Evolutionary conservation across 208 protist genomes (phyloP).

Genomic region (Acanthamoeba triangularis): DNA sequence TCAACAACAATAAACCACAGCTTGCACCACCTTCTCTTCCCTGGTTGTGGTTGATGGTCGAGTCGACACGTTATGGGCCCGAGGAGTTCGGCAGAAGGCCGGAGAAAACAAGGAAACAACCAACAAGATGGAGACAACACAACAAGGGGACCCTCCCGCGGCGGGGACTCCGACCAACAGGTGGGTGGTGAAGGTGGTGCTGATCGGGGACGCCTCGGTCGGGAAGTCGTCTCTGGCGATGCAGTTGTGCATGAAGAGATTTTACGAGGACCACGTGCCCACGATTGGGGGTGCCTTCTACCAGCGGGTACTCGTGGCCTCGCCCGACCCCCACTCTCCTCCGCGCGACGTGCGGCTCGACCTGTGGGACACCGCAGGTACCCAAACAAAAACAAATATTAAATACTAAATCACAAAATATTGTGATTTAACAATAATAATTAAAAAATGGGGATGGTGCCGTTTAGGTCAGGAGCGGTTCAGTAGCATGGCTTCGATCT

Average conservation of each 20-base stretch:
- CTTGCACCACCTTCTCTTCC: too few species aligned
- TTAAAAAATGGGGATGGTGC: neutral
- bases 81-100: neutral
- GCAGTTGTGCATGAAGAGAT: neutral
- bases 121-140: neutral
- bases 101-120: neutral
- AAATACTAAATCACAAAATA: neutral
- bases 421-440: neutral
- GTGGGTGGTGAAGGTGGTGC: neutral
- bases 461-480: constrained; percentile 11
- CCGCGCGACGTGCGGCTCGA: neutral
- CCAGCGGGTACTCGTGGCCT: neutral
- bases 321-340: neutral
- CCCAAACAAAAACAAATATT: neutral
- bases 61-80: too few species aligned
- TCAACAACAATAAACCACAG: too few species aligned
- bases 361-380: constrained; percentile 23
- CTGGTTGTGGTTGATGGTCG: too few species aligned
- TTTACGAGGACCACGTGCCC: constrained; percentile 1
- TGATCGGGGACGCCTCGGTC: constrained; percentile 15
- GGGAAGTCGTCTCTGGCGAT: neutral
- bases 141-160: neutral
- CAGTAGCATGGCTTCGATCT: neutral
- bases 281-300: neutral
- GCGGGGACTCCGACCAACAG: neutral